Evolutionary conservation across 2,329 filamentous ascomycete genomes (phyloP).

Genomic region (Teratosphaeriaceae sp.): DNA sequence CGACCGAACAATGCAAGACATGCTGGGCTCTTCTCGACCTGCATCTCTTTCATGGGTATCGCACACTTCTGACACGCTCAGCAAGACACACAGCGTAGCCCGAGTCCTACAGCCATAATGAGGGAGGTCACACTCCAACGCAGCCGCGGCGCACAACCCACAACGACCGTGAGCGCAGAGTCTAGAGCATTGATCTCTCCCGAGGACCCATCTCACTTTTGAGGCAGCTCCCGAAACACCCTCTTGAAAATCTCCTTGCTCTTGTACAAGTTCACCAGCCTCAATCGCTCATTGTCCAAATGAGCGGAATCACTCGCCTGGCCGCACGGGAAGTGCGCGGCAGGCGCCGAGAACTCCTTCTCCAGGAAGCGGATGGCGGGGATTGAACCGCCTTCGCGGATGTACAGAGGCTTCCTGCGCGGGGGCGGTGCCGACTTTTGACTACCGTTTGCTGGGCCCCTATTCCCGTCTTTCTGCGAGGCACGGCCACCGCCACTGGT

Average conservation of each 20-base stretch:
- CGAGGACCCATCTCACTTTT: slow-evolving; percentile 18
- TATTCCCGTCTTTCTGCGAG: no score
- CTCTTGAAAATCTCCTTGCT: slow-evolving; percentile 84
- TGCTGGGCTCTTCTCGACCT: no score
- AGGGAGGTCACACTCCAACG: no score
- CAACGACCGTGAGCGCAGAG: no score
- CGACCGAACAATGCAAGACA: no score
- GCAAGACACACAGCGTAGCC: no score
- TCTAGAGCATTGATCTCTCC: no score
- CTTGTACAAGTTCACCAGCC: slow-evolving; percentile 81
- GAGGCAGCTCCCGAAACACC: slow-evolving; percentile 55
- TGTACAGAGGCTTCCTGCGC: slow-evolving; percentile 68
- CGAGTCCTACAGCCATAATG: no score
- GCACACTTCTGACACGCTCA: neutral
- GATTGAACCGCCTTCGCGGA: slow-evolving; percentile 91
- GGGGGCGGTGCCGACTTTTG: neutral
- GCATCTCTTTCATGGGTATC: no score
- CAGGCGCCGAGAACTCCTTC: slow-evolving; percentile 86
- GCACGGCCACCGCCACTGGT: no score
- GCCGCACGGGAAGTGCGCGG: slow-evolving; percentile 88
- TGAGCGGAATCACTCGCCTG: slow-evolving; percentile 92
- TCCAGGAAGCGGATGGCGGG: slow-evolving; percentile 90
- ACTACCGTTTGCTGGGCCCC: neutral
- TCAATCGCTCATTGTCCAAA: slow-evolving; percentile 88
- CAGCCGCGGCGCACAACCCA: no score